phyloP scores from a whole-genome alignment of 2,329 filamentous ascomycete species.

The Phaeosphaeriaceae sp. region DNA sequence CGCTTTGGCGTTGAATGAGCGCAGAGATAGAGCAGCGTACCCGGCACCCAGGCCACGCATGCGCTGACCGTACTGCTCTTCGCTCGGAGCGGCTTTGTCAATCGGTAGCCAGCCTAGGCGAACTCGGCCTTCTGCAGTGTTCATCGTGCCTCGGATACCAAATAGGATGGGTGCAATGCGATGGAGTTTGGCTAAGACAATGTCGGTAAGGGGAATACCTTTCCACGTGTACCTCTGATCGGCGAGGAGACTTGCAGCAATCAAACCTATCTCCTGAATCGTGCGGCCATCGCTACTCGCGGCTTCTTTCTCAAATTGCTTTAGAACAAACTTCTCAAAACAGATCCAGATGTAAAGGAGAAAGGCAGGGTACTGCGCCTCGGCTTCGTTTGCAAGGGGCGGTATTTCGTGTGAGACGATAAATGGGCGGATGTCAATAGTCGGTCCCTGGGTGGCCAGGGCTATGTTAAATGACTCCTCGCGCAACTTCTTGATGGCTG shows the following conservation, averaged over 20 bases:
- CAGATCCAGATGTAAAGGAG: conserved; percentile 75
- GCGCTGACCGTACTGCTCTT: conserved; percentile 74
- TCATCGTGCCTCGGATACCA: conserved; percentile 78
- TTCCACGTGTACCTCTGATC: conserved; percentile 70
- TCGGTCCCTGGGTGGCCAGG: conserved; percentile 31
- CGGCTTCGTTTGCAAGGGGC: conserved; percentile 31
- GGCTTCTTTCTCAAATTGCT: conserved; percentile 59
- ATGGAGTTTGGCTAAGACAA: conserved; percentile 86
- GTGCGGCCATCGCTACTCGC: conserved; percentile 46
- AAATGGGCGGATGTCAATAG: conserved; percentile 45
- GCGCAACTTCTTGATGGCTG: conserved; percentile 36
- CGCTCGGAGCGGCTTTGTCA: conserved; percentile 53
- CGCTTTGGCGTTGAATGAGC: conserved; percentile 68
- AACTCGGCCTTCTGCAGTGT: conserved; percentile 56
- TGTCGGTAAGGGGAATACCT: conserved; percentile 74
- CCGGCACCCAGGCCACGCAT: conserved; percentile 86
- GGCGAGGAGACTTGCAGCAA: conserved; percentile 77
- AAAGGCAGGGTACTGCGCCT: conserved; percentile 53
- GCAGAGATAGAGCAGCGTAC: conserved; percentile 80
- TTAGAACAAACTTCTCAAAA: conserved; percentile 74
- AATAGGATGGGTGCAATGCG: conserved; percentile 84
- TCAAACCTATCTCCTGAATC: conserved; percentile 80
- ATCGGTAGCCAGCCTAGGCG: conserved; percentile 41
- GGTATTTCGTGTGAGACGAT: conserved; percentile 43
- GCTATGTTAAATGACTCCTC: conserved; percentile 37